Conservation (phyloP, 768 basidiomycete species). For the Amanita rubescens region DNA sequence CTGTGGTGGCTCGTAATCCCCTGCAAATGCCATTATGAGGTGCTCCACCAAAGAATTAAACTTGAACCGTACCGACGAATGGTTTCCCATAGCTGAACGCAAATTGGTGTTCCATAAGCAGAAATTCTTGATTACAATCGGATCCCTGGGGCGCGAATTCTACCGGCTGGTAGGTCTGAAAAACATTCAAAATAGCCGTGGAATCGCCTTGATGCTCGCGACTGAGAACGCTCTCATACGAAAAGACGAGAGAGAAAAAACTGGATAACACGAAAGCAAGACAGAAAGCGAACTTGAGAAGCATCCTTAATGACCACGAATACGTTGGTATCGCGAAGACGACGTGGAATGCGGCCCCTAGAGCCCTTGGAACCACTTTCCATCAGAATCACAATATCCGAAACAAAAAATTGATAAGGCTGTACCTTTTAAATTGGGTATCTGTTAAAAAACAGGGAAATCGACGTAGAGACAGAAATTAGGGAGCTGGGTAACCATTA, state of each 20-base stretch:
- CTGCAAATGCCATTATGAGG: not conserved
- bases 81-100: conserved; percentile 1
- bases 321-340: too few species aligned
- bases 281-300: not conserved
- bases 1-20: not conserved
- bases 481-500: too few species aligned
- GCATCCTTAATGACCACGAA: too few species aligned
- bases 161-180: not conserved
- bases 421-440: too few species aligned
- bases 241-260: not conserved
- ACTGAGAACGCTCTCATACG: not conserved
- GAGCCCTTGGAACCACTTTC: too few species aligned
- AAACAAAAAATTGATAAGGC: too few species aligned
- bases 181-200: not conserved
- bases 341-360: too few species aligned
- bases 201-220: not conserved
- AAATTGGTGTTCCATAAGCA: conserved; percentile 5
- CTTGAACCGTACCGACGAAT: not conserved
- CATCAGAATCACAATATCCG: too few species aligned
- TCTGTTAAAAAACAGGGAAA: too few species aligned
- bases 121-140: not conserved
- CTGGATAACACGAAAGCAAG: not conserved
- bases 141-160: not conserved
- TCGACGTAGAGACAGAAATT: too few species aligned
- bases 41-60: not conserved